Base-by-base conservation (phyloP, 306 rosid species). In the Inga laurina region DNA sequence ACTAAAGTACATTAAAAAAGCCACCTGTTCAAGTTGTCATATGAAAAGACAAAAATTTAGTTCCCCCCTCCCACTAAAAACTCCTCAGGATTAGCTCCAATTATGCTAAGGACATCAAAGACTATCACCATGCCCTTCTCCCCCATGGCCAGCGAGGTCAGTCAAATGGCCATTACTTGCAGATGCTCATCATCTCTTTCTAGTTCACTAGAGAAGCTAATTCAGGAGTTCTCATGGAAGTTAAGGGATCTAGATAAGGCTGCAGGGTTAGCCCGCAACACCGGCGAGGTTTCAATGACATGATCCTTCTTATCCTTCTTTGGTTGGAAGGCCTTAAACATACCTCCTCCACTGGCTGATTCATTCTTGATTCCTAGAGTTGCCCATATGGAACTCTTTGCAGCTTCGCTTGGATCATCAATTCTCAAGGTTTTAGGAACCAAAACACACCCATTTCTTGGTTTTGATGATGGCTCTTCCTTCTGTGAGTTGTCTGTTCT, bases 351-450 rank as follows among this genome's bases (percentile, higher is more conserved):
- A 66, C 83, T 86, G 70, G 70, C 44, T 45, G 94, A 82, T 77
- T 94, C 98, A 57, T 94, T 93, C 90, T 93, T 92, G 43, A 95
- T 93, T 77, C 98, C 98, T 34, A 95, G 97, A 35, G 98, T 93
- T 41, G 91, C 90, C 98, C 98, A 91, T 74, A 95, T 93, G 6
- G 98, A 95, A 79, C 98, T 95, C 95, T 89, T 95, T 24, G 97
- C 97, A 82, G 98, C 97, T 72, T 95, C 98, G 22, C 75, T 86
- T 4, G 97, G 98, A 72, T 95, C 97, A 82, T 89, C 97, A n/a
- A 95, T 88, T 89, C 98, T 84, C 27, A 95, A 86, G 0, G 97
- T 95, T 88, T 93, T 95, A 0, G 98, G 98, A 82, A 92, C 90
- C 90, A 91, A 85, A 88, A 95, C 93, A 61, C 82, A 62, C 11